Base-by-base conservation (phyloP, 1,139 yeast genomes). In the Candida sp. region DNA sequence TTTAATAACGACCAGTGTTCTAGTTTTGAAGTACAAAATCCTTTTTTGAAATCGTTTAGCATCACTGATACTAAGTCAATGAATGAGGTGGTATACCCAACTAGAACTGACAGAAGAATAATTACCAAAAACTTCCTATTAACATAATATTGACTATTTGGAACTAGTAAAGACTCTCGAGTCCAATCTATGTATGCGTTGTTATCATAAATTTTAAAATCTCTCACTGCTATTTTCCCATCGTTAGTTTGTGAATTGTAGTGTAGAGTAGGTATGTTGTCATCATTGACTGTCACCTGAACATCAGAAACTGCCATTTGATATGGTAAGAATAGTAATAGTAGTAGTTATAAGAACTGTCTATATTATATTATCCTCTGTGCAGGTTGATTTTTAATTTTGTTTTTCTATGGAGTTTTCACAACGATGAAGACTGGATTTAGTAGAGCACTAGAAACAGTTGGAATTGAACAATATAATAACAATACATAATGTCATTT, bases 61-160 rank as follows among this genome's bases (percentile, higher is more conserved):
- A 84, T 80, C 23, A 76, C 81, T 0, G 88, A 71, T 0, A 74
- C 60, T 49, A 84, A 74, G 54, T 86, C 90, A 29, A 86, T 72
- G 12, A 71, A 54, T 0, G 86, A 75, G 1, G 91, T 80, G 4
- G 78, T 55, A 27, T 80, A 64, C 0, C 95, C 95, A 30, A 82
- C 73, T 1, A 70, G 34, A 1, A 84, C 53, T 2, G 93, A 81
- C 42, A 82, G 73, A 0, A 70, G 51, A 0, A 82, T 62, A n/a
- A 87, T 61, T 0, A 81, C 75, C 3, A 76, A 44, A 95, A 95
- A 87, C 50, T 76, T 75, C 38, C 49, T 48, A 21, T 52, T 45
- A 5, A 46, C 30, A 12, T 48, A 48, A 5, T 43, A 30, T 0
- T 54, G 40, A 15, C 44, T 40, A 12, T 44, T 47, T n/a, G 57